Conservation (phyloP, 371 early-diverging fungal species). For the Mortierella sp. region DNA sequence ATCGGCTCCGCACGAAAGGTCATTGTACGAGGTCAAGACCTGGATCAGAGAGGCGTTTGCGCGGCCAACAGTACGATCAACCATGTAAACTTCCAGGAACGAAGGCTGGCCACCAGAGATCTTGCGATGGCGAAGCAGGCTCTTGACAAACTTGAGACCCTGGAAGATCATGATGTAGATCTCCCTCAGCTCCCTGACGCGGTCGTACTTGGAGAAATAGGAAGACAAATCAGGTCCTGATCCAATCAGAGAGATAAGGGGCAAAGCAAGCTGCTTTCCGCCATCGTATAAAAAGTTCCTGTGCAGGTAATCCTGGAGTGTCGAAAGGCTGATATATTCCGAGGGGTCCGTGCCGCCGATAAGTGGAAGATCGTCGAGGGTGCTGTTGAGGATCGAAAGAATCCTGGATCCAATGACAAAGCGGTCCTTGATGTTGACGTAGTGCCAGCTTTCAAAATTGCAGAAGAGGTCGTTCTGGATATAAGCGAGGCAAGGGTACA, state of each 20-base stretch:
- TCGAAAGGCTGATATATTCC: conserved; percentile 29
- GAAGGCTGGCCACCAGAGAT: conserved; percentile 49
- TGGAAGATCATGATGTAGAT: conserved; percentile 37
- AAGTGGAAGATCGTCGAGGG: conserved; percentile 45
- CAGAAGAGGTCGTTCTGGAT: conserved; percentile 52
- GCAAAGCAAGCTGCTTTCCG: conserved; percentile 47
- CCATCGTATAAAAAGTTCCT: conserved; percentile 58
- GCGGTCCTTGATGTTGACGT: conserved; percentile 45
- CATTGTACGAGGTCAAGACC: conserved; percentile 40
- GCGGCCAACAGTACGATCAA: conserved; percentile 50
- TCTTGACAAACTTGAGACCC: conserved; percentile 47
- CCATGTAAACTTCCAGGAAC: conserved; percentile 49
- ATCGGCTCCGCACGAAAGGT: conserved; percentile 35
- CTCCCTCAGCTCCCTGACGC: conserved; percentile 27
- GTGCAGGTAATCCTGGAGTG: conserved; percentile 41
- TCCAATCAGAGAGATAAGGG: conserved; percentile 48
- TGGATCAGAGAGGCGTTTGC: conserved; percentile 40
- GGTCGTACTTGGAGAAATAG: conserved; percentile 45
- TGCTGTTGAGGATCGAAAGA: conserved; percentile 40
- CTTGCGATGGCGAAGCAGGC: conserved; percentile 46
- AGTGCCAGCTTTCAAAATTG: conserved; percentile 55
- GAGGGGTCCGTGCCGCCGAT: conserved; percentile 24
- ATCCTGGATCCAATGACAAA: conserved; percentile 42
- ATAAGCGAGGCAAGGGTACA: conserved; percentile 52
- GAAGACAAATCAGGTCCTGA: conserved; percentile 44